Evolutionary conservation across 805 yeast species (phyloP), one percentile per base, ranked within the genome.

Genomic region (Hanseniaspora thailandica): DNA sequence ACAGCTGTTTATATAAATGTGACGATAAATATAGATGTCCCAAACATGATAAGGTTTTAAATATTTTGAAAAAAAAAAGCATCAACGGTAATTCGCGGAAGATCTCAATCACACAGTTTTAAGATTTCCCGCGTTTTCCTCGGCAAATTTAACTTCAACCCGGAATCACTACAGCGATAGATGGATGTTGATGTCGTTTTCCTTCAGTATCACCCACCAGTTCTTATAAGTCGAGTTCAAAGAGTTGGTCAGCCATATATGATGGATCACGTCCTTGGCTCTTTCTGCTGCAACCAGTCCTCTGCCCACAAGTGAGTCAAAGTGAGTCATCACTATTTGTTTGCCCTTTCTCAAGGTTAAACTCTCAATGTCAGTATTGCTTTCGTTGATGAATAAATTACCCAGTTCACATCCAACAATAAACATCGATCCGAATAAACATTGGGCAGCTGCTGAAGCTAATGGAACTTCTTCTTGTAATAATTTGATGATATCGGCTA

Each of bases 151-250:
- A 5, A 5, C 17, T 17, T 35, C 4, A 7, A 35, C n/a, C 9
- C 9, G 10, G 10, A 28, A 28, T 33, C 19, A 33, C 26, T 28
- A 52, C 9, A 53, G 40, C 1, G 47, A 41, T 10, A 53, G 20
- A 20, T 47, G 50, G 15, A 53, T 41, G 30, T 47, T 47, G 19
- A 47, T 47, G n/a, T 41, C 40, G 25, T 47, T 33, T 23, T 53
- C 52, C 23, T 46, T 34, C 23, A 53, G 30, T 15, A 53, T 53
- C 2, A 40, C 48, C 55, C 55, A 53, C 55, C 55, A 53, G 10
- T 47, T 36, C 33, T 47, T 47, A 19, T 33, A 33, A 3, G 45
- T 35, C 2, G 50, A 28, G 20, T 46, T 40, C 26, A 40, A 19
- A 5, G 48, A 43, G 20, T 43, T 43, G 5, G 47, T 44, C 15